Base-by-base conservation (phyloP, 2,329 filamentous ascomycete species). In the Calonectria hongkongensis region DNA sequence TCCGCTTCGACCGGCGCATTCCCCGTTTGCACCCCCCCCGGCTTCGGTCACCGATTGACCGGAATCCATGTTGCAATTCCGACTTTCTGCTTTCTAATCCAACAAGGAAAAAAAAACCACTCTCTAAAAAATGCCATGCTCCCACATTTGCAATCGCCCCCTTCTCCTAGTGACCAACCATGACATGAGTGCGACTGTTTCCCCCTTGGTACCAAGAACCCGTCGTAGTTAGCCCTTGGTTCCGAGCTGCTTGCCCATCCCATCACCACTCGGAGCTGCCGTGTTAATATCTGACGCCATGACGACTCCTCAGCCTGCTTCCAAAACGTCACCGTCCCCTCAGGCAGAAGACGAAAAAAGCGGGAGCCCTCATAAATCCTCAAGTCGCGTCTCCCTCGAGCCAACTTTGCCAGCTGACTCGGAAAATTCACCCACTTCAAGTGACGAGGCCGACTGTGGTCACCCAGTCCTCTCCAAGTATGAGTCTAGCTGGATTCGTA, bases 401-500 rank as follows among this genome's bases (percentile, higher is more conserved):
- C 45, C 56, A 58, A 66, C 69, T 21, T 3, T 71, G 28, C 43
- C 51, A 7, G 21, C 36, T 9, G 51, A 54, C 33, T 43, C 30
- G 21, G 70, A 65, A 6, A 72, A 47, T 18, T 56, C 64, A 4
- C 47, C 70, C 13, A 64, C 69, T 6, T 78, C 78, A 33, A 70
- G 67, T 18, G 69, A 76, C 18, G 76, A 78, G 25, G 51, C 39
- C 41, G 70, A 70, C 7, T 67, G 68, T 25, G n/a, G 10, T 41
- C 28, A 21, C 33, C 63, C 68, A 15, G 36, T 51, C 9, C 72
- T 66, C 68, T 68, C 72, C 45, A 79, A 74, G n/a, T 80, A 82
- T 36, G 75, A 78, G 13, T 70, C 73, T 2, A 77, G 76, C 25
- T 75, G 73, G 67, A 27, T 79, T 64, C 76, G 72, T 25, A 76